phyloP scores from a whole-genome alignment of 2,329 filamentous ascomycete genomes.

The Chaetomiaceae sp. region DNA sequence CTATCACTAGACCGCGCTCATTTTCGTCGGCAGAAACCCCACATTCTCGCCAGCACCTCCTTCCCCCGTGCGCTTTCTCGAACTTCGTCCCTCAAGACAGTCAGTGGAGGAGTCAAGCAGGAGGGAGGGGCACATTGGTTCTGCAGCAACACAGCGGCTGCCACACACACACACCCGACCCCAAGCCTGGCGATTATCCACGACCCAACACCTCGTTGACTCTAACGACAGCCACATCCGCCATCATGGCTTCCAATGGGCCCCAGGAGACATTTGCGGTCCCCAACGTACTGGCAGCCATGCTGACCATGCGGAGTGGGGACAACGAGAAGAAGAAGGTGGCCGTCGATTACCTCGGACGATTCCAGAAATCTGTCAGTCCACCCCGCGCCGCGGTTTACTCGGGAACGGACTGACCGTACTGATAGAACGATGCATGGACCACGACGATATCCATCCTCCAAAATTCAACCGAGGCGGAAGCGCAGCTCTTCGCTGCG shows the following conservation, averaged over 20 bases:
- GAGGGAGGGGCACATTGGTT: slow-evolving; percentile 20
- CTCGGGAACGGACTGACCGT: too few relatives aligned
- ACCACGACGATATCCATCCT: slow-evolving; percentile 80
- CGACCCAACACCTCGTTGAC: not conserved
- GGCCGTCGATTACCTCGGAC: slow-evolving; percentile 78
- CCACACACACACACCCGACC: slow-evolving; percentile 7
- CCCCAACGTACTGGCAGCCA: slow-evolving; percentile 71
- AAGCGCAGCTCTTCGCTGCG: slow-evolving; percentile 91
- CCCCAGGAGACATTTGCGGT: slow-evolving; percentile 71
- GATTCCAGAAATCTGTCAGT: slow-evolving; percentile 96
- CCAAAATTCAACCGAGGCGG: slow-evolving; percentile 73
- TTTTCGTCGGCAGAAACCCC: not conserved
- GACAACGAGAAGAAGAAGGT: slow-evolving; percentile 83
- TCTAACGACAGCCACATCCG: slow-evolving; percentile 5
- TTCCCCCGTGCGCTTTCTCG: slow-evolving; percentile 8
- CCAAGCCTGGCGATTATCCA: not conserved
- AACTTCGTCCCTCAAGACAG: slow-evolving; percentile 1
- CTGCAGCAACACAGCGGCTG: slow-evolving; percentile 6
- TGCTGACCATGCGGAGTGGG: slow-evolving; percentile 86
- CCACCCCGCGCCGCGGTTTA: not conserved
- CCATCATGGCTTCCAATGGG: slow-evolving; percentile 62
- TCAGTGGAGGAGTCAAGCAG: slow-evolving; percentile 13
- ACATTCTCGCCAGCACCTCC: not conserved
- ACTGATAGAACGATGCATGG: slow-evolving; percentile 92
- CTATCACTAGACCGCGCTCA: not conserved